Conservation (phyloP, 345 rosid genomes). For the Garcia nutans region DNA sequence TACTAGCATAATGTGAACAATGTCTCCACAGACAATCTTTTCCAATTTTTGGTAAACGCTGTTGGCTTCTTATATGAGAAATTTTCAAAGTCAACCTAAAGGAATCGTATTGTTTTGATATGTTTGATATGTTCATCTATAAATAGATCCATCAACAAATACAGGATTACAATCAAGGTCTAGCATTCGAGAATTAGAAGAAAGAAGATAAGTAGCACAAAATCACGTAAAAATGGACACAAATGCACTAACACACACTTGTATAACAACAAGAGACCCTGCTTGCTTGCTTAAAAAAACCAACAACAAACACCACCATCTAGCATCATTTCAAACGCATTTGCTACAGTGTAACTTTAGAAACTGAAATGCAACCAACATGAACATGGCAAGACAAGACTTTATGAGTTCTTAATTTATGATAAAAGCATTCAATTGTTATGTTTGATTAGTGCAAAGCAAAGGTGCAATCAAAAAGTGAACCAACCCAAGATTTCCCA, state of each 20-base stretch:
- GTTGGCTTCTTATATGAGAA: neutral
- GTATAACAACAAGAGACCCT: neutral
- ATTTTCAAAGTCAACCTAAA: neutral
- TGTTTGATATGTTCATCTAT: neutral
- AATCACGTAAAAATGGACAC: neutral
- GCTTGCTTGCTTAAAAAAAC: neutral
- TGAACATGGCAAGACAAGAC: neutral
- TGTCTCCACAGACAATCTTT: neutral
- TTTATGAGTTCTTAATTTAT: neutral
- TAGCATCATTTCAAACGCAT: neutral
- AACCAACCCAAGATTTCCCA: conserved; percentile 92
- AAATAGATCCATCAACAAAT: neutral
- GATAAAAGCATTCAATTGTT: neutral
- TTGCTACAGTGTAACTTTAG: neutral
- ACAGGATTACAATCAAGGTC: neutral
- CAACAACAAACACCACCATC: neutral
- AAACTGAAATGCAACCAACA: neutral
- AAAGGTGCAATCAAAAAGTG: conserved; percentile 6
- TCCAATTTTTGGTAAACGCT: neutral
- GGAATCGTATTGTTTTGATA: neutral
- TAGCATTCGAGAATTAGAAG: neutral
- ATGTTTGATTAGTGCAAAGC: neutral
- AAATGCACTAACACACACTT: neutral
- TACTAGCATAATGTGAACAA: neutral
- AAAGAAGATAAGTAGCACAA: neutral